Evolutionary conservation across 129 eudicot species (phyloP), one percentile per base, ranked within the genome.

Genomic region (Flaveria sonorensis): DNA sequence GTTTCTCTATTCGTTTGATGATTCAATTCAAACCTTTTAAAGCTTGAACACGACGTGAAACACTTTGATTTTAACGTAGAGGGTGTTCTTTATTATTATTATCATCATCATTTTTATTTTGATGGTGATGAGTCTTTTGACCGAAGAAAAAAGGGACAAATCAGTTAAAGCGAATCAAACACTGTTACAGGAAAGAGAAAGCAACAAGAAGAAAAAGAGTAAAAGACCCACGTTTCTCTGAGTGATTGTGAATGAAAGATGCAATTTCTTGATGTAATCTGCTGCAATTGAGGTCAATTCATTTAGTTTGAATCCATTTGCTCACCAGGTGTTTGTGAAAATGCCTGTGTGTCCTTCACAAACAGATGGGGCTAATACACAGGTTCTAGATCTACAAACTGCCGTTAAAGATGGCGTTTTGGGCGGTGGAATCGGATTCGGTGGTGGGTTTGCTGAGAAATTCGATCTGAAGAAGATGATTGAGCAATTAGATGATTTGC

Each of bases 351-450:
- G 65, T 75, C 75, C 77, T 0, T 60, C 75, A n/a, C 82, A n/a
- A 77, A 68, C 79, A 73, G 85, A 78, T 71, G 83, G 87, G 46
- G 82, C 68, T 76, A 82, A 78, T 55, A 81, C 88, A 70, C 88
- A 83, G 46, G 88, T 88, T 30, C 60, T 86, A 66, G 90, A 88
- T 88, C 88, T 88, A 72, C 88, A 86, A 4, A 88, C 93, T 7
- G 93, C 90, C 18, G 93, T 88, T 3, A 88, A 88, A 79, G 93
- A 88, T 77, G 93, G 93, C 53, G 80, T 86, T 63, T 75, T 88
- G 61, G 93, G 86, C 20, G 82, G 79, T 5, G 73, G 74, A 73
- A 68, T 69, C 8, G 82, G 86, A 1, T 86, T 66, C 23, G 86
- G 89, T 5, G 89, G 83, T n/a, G 84, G 79, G 72, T 75, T 71